Base-by-base conservation (phyloP, 1,284 basidiomycete genomes). In the Moniliophthora roreri region DNA sequence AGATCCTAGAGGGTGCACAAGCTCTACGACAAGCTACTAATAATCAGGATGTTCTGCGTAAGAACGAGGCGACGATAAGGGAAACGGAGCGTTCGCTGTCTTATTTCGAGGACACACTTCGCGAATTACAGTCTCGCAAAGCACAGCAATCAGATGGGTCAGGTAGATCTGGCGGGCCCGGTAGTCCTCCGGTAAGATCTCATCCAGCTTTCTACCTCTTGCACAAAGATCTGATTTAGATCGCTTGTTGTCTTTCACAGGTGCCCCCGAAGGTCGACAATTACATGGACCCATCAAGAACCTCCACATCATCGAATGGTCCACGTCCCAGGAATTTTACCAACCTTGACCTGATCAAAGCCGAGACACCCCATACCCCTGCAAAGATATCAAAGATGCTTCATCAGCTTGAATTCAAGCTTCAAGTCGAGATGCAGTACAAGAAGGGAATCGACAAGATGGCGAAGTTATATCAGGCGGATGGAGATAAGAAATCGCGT, bases 401-500 rank as follows among this genome's bases (percentile, higher is more conserved):
- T 53, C 95, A 98, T 72, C 95, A 98, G 73, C 87, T 99, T 61
- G 95, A 99, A 71, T 98, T 98, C 84, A 99, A 99, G 76, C 87
- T 98, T 50, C 93, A 96, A 72, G 93, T 99, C 61, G 97, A 99
- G 73, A 87, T 91, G 76, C 95, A 99, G 74, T 98, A 98, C 80
- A 97, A 97, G 78, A 84, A 89, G 66, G 97, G 97, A 45, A 98
- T 98, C 63, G 96, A 99, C 72, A 98, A 98, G 78, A 99, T 99
- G 95, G 92, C 91, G 35, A 91, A 88, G 67, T 77, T 96, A 41
- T 97, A 96, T 71, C 87, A 94, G 64, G 91, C 90, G 8, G 96
- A 98, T 64, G 95, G 95, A 47, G 96, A 99, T 74, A 95, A 96
- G 78, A 91, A 92, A 67, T 89, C 93, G 37, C 82, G 89, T 62